These are phyloP conservation scores for Starmera quercuum DNA, from an alignment of 805 yeast genomes.

Conservation along the genomic window DNA sequence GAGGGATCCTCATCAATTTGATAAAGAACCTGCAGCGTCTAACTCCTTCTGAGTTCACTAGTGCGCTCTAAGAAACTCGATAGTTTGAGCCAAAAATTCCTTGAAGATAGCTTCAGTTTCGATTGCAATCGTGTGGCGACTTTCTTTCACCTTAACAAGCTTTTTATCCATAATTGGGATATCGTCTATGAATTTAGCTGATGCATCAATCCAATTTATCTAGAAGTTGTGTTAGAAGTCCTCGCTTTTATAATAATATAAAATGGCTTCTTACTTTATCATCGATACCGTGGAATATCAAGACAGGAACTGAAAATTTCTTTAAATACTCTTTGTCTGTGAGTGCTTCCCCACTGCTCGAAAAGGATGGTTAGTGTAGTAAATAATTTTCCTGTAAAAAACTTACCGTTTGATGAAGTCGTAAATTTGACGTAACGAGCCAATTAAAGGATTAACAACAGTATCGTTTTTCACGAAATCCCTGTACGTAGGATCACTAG, in stretches of 20 bases:
- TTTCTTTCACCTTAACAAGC: constrained; percentile 18
- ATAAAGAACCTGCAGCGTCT: no score
- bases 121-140: constrained; percentile 36
- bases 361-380: constrained; percentile 2
- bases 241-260: constrained; percentile 19
- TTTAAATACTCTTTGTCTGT: constrained; percentile 26
- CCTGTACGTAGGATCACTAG: constrained; percentile 39
- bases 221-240: constrained; percentile 6
- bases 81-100: not conserved
- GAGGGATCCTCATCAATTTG: no score
- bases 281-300: constrained; percentile 54
- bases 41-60: no score
- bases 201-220: constrained; percentile 41
- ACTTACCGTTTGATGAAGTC: constrained; percentile 41
- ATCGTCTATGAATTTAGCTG: constrained; percentile 9
- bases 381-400: not conserved
- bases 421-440: constrained; percentile 46
- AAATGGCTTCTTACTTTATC: constrained; percentile 61
- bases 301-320: constrained; percentile 33
- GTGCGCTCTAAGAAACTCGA: no score
- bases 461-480: constrained; percentile 37
- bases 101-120: constrained; percentile 38
- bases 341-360: constrained; percentile 46
- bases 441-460: constrained; percentile 36
- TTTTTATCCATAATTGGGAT: constrained; percentile 12